Evolutionary conservation across 2,329 filamentous ascomycete species (phyloP).

Genomic region (Grosmannia clavigera): DNA sequence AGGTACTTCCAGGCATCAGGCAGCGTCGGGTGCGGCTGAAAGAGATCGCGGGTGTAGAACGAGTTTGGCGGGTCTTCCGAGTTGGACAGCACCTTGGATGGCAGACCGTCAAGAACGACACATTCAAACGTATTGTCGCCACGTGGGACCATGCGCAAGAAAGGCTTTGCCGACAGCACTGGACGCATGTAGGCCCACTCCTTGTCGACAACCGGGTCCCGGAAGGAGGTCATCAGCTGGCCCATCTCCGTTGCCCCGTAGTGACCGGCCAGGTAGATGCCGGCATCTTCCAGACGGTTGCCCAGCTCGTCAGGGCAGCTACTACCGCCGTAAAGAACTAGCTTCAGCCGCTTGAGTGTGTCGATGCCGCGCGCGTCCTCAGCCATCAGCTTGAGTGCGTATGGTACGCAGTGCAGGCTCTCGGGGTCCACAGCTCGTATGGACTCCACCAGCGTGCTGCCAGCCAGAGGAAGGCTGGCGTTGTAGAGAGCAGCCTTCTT

Average conservation of each 20-base stretch:
- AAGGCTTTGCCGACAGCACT: constrained; percentile 19
- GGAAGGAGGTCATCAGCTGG: constrained; percentile 47
- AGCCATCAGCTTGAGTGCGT: constrained; percentile 48
- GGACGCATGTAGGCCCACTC: constrained; percentile 50
- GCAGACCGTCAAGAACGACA: constrained; percentile 24
- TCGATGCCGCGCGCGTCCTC: constrained; percentile 43
- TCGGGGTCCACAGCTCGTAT: constrained; percentile 31
- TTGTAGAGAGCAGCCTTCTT: constrained; percentile 42
- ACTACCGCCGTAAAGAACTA: constrained; percentile 46
- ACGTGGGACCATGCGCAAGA: constrained; percentile 19
- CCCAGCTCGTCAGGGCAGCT: constrained; percentile 37
- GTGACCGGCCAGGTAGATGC: constrained; percentile 13
- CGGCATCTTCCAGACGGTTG: too few species aligned
- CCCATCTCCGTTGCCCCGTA: constrained; percentile 39
- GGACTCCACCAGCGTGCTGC: constrained; percentile 31
- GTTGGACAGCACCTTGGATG: constrained; percentile 20
- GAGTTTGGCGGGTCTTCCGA: background rate
- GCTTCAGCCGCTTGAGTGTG: constrained; percentile 30
- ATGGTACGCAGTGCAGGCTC: constrained; percentile 50
- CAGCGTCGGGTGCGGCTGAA: too few species aligned
- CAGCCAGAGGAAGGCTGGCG: constrained; percentile 40
- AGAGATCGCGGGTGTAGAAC: too few species aligned
- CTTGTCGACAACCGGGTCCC: constrained; percentile 33
- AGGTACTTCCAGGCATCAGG: too few species aligned
- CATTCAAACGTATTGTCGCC: constrained; percentile 24